Evolutionary conservation across 2,329 filamentous ascomycete species (phyloP), one percentile per base, ranked within the genome.

Genomic region (Paecilomyces sp.): DNA sequence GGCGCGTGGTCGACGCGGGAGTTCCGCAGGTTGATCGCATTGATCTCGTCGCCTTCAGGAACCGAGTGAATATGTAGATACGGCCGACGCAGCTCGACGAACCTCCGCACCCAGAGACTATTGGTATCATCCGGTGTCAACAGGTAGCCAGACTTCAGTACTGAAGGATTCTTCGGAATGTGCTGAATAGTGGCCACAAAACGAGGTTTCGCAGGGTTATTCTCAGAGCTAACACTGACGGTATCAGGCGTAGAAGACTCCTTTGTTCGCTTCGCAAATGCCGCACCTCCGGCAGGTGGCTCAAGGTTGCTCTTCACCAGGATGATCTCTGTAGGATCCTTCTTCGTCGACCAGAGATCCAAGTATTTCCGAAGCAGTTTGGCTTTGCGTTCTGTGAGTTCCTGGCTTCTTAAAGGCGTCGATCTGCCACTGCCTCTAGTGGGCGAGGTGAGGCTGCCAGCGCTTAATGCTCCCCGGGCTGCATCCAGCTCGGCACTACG

Each of bases 1-100:
- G 94, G 94, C 62, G 92, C 89, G 67, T 92, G 91, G 71, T 99
- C 94, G 11, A 99, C 88, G n/a, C 92, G 85, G 7, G 91, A 89
- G 69, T 96, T 95, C 36, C 88, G 86, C 58, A 99, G 81, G 70
- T 93, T 95, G 67, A 97, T 90, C 9, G 94, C 88, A 58, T 88
- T 91, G 54, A 97, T 83, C 74, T 97, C 93, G 66, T 97, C 94
- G 18, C 93, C 92, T 50, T 95, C 90, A 0, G 88, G 86, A 0
- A 89, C 87, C 25, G 86, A 89, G 76, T 97, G 91, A 36, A 99
- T 85, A 74, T 97, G 92, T 57, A 99, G 82, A 72, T 97, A 99
- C 0, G 94, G 94, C 57, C 89, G 84, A 33, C 94, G 86, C 30
- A 99, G 83, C 76, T 99, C 94, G 56, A 97, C 91, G 70, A 96